Percentiles rank a stretch among this genome's conserved stretches.
Conservation (phyloP, 1,284 basidiomycete species). For the Sanguinoderma infundibulare region DNA sequence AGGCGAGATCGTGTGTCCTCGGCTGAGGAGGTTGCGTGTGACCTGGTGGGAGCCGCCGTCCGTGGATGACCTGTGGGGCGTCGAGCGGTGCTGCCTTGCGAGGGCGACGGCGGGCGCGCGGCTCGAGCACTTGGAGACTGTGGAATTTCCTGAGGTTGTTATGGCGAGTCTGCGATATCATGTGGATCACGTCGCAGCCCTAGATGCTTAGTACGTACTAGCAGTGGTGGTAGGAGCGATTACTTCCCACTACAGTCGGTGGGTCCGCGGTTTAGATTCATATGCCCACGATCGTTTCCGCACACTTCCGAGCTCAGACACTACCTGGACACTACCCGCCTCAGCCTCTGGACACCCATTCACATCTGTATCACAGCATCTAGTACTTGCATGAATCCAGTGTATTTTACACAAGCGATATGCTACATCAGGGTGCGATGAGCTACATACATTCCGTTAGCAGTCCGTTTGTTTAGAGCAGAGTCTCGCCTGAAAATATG, state of each 20-base stretch:
- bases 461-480: slow-evolving; percentile 14
- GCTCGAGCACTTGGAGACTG: slow-evolving; percentile 10
- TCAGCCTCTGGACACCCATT: background rate
- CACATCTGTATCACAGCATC: background rate
- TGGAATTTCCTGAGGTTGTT: slow-evolving; percentile 7
- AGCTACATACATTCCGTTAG: background rate
- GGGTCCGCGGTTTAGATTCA: no score
- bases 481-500: slow-evolving; percentile 19
- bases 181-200: background rate
- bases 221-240: no score
- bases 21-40: slow-evolving; percentile 2
- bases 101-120: slow-evolving; percentile 1
- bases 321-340: background rate
- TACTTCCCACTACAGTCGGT: no score
- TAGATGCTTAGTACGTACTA: background rate
- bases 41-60: slow-evolving; percentile 5
- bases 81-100: slow-evolving; percentile 13
- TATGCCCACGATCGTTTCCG: no score
- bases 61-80: slow-evolving; percentile 13
- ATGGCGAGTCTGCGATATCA: background rate
- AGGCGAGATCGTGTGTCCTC: slow-evolving; percentile 6
- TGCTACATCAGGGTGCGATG: slow-evolving; percentile 19
- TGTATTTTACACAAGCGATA: slow-evolving; percentile 13
- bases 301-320: no score
- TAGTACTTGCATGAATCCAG: background rate